Evolutionary conservation across 108 stramenopile species (phyloP).

Genomic region (Cyclotella sp.): DNA sequence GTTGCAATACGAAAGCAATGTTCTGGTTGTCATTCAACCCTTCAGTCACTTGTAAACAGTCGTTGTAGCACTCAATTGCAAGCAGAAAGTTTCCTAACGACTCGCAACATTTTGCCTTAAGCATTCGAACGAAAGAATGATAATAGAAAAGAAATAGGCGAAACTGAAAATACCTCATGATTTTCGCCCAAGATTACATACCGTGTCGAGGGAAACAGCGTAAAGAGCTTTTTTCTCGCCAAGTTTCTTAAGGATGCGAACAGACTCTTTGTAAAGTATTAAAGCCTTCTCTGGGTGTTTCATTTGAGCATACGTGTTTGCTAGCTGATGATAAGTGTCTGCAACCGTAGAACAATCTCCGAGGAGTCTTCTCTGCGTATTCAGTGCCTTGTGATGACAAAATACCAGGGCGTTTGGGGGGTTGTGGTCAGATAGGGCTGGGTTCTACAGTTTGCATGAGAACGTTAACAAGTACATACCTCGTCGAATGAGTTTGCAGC

Average conservation of each 20-base stretch:
- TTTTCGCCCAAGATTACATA: neutral
- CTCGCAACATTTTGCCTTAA: constrained; percentile 39
- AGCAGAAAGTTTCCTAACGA: constrained; percentile 25
- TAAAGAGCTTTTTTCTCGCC: constrained; percentile 27
- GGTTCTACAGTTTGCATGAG: too few relatives aligned
- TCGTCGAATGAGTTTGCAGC: constrained; percentile 49
- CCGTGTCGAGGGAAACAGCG: constrained; percentile 45
- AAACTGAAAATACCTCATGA: neutral
- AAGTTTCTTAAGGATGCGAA: constrained; percentile 39
- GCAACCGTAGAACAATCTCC: constrained; percentile 41
- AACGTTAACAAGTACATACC: constrained; percentile 5
- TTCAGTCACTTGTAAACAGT: constrained; percentile 34
- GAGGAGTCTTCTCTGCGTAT: constrained; percentile 29
- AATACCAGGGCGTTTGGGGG: neutral
- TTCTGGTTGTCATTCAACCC: constrained; percentile 20
- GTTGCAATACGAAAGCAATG: constrained; percentile 29
- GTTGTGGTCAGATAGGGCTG: neutral
- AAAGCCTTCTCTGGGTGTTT: constrained; percentile 43
- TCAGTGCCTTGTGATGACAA: constrained; percentile 18
- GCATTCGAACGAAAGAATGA: neutral
- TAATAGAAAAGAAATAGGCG: neutral
- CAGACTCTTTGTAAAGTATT: constrained; percentile 49
- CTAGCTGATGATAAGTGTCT: constrained; percentile 48
- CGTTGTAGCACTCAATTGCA: constrained; percentile 49
- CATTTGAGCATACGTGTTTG: constrained; percentile 30